Evolutionary conservation across 495 filamentous ascomycete genomes (phyloP).

Genomic region (Cercophora samala): DNA sequence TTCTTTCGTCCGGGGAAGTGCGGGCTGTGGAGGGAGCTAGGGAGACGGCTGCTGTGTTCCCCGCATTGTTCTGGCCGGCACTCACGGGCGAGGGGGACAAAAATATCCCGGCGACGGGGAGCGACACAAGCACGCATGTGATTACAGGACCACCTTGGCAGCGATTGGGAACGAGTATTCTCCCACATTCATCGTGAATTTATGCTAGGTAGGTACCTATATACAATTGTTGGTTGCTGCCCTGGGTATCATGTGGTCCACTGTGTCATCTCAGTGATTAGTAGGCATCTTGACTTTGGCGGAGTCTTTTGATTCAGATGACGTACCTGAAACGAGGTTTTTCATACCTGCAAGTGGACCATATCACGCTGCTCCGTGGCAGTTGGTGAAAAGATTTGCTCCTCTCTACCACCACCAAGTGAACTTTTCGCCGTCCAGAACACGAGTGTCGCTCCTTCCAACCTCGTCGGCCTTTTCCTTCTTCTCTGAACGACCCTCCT

Average conservation of each 20-base stretch:
- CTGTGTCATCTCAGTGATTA: no score
- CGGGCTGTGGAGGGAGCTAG: background rate
- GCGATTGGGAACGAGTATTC: no score
- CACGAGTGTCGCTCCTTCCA: background rate
- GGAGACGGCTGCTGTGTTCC: background rate
- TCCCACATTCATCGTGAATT: no score
- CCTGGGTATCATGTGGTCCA: no score
- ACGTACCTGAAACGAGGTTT: no score
- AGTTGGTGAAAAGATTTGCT: background rate
- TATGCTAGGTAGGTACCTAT: no score
- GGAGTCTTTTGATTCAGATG: no score
- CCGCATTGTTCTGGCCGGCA: background rate
- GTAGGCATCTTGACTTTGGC: no score
- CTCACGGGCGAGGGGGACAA: background rate
- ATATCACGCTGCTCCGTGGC: no score
- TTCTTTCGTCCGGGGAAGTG: background rate
- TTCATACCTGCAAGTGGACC: no score
- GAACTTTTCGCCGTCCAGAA: background rate
- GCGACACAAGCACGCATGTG: background rate
- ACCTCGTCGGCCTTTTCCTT: background rate
- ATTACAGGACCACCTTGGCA: background rate
- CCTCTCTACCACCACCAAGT: background rate
- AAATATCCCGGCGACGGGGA: background rate
- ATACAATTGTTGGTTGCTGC: no score
- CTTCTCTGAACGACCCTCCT: background rate